These are phyloP conservation scores for Aspergillus persii DNA, from an alignment of 2,329 filamentous ascomycete genomes.

Conservation along the genomic window DNA sequence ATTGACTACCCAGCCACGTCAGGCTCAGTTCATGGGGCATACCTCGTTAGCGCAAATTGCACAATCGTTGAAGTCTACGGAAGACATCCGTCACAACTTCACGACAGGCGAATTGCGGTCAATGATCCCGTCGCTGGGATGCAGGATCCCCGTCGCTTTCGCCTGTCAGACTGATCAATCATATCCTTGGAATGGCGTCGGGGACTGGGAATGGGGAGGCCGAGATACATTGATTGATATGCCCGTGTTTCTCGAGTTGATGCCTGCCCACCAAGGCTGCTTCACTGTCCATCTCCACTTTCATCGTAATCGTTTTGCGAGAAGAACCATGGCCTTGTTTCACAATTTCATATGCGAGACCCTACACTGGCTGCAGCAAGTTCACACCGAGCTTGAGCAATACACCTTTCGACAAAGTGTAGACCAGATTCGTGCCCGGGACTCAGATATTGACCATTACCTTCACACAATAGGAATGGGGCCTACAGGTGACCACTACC, in stretches of 20 bases:
- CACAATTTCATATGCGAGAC: neutral
- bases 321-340: neutral
- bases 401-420: neutral
- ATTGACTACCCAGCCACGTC: neutral
- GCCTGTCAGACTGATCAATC: neutral
- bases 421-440: neutral
- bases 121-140: neutral
- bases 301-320: neutral
- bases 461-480: neutral
- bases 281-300: neutral
- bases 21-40: neutral
- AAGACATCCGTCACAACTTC: conserved; percentile 1
- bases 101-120: neutral
- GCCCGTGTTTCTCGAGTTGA: neutral
- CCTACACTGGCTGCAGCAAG: neutral
- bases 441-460: neutral
- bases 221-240: neutral
- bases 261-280: neutral
- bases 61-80: neutral
- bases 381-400: neutral
- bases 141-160: neutral
- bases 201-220: neutral
- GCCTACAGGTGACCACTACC: neutral
- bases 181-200: neutral
- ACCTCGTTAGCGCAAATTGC: neutral